Conservation (phyloP, 2,329 filamentous ascomycete genomes). For the Scedosporium minutisporum region DNA sequence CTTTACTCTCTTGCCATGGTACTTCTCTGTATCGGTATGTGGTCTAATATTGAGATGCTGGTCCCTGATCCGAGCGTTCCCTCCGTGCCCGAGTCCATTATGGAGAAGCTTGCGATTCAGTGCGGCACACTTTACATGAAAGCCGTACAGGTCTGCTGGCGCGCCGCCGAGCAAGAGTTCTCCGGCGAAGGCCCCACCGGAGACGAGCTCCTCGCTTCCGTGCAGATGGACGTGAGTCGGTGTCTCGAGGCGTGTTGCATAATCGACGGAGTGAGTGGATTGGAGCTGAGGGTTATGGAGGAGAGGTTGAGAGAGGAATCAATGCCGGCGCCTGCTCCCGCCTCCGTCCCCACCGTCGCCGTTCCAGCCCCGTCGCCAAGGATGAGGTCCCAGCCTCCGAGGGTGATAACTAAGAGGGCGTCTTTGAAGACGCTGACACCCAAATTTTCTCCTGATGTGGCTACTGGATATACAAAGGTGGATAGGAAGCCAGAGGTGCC, state of each 20-base stretch:
- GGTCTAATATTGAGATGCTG: conserved; percentile 55
- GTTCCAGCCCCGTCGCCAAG: not conserved
- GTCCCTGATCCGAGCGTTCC: conserved; percentile 34
- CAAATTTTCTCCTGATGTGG: not conserved
- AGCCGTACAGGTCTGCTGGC: conserved; percentile 62
- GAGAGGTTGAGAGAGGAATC: conserved; percentile 1
- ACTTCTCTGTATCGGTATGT: conserved; percentile 65
- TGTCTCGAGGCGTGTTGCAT: conserved; percentile 55
- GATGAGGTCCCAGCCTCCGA: not conserved
- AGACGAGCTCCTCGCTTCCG: conserved; percentile 41
- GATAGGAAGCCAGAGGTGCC: not conserved
- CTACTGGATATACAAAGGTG: not conserved
- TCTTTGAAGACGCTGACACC: not conserved
- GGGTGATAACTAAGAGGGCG: not conserved
- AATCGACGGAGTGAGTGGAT: conserved; percentile 46
- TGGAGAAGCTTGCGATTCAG: conserved; percentile 54
- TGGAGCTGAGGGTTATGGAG: conserved; percentile 35
- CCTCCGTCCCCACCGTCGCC: not conserved
- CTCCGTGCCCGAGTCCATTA: conserved; percentile 49
- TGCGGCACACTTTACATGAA: conserved; percentile 69
- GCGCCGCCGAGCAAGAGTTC: conserved; percentile 56
- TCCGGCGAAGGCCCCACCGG: conserved; percentile 29
- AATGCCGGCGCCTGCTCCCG: not conserved
- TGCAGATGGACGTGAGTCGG: conserved; percentile 45
- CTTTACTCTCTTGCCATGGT: conserved; percentile 66